Conservation (phyloP, 169 alveolate genomes). For the Babesia caballi region DNA sequence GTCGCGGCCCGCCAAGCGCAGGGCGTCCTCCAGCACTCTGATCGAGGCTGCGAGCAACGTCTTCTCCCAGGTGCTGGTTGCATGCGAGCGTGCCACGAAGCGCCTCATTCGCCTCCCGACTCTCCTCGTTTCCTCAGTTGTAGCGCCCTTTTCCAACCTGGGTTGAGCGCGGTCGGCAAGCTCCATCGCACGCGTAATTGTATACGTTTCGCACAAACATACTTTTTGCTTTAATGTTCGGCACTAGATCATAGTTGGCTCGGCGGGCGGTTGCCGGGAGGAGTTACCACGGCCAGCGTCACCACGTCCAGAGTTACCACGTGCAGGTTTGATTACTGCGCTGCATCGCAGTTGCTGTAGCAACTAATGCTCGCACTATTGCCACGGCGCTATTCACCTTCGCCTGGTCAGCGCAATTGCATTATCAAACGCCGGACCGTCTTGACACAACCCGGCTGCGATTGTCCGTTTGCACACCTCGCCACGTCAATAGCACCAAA, state of each 20-base stretch:
- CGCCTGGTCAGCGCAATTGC: no score
- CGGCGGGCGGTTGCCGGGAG: not conserved
- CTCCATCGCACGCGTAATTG: conserved; percentile 6
- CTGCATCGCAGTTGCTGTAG: no score
- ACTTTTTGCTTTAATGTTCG: not conserved
- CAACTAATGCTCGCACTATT: no score
- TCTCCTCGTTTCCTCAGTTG: not conserved
- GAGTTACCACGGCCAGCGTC: no score
- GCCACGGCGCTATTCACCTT: no score
- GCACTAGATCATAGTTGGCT: not conserved
- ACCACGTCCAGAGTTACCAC: no score
- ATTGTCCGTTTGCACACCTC: no score
- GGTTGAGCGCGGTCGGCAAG: not conserved
- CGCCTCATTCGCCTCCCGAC: not conserved
- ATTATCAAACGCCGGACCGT: no score
- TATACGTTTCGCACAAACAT: not conserved
- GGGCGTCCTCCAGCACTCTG: not conserved
- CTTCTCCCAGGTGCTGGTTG: not conserved
- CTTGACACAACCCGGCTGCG: no score
- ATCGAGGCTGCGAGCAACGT: not conserved
- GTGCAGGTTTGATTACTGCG: no score
- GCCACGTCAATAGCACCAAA: no score
- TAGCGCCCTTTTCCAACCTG: not conserved
- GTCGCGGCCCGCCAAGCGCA: not conserved
- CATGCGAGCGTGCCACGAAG: not conserved